Evolutionary conservation across 192 early-diverging fungal genomes (phyloP).

Genomic region (Phlyctochytrium arcticum): DNA sequence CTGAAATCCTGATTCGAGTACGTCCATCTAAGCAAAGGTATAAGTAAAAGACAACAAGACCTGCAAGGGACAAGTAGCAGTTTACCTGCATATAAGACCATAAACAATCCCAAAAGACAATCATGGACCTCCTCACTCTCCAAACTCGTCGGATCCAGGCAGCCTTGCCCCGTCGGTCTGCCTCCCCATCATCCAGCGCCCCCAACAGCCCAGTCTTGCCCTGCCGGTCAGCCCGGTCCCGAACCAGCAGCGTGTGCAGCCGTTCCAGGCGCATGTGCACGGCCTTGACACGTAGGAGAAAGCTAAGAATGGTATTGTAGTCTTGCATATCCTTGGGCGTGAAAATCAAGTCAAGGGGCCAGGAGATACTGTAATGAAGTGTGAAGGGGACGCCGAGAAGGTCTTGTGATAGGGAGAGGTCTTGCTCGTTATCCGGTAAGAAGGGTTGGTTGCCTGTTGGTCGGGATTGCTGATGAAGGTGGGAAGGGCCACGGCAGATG

Average conservation of each 20-base stretch:
- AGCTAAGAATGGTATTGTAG: conserved; percentile 61
- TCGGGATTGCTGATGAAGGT: too few relatives aligned
- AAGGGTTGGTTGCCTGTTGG: too few relatives aligned
- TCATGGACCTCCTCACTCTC: conserved; percentile 53
- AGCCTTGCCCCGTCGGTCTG: not conserved
- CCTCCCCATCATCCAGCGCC: not conserved
- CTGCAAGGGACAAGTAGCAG: not conserved
- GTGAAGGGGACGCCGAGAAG: conserved; percentile 49
- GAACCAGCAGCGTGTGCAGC: conserved; percentile 25
- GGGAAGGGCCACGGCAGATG: too few relatives aligned
- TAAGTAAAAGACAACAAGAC: not conserved
- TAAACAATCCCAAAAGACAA: conserved; percentile 66
- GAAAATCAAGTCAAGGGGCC: conserved; percentile 71
- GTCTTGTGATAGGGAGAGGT: conserved; percentile 24
- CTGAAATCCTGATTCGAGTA: conserved; percentile 29
- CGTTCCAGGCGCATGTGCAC: conserved; percentile 51
- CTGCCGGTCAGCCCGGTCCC: not conserved
- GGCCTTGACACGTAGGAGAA: conserved; percentile 55
- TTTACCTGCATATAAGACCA: conserved; percentile 71
- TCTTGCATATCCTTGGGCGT: conserved; percentile 48
- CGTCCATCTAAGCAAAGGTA: conserved; percentile 25
- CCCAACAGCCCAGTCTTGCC: not conserved
- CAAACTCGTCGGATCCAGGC: conserved; percentile 32
- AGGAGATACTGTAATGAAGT: conserved; percentile 53
- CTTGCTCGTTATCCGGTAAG: too few relatives aligned